A percentile compares a stretch with the other conserved stretches of the same genome.
phyloP scores from a whole-genome alignment of 495 filamentous ascomycete genomes.

The Immersiella caudata region DNA sequence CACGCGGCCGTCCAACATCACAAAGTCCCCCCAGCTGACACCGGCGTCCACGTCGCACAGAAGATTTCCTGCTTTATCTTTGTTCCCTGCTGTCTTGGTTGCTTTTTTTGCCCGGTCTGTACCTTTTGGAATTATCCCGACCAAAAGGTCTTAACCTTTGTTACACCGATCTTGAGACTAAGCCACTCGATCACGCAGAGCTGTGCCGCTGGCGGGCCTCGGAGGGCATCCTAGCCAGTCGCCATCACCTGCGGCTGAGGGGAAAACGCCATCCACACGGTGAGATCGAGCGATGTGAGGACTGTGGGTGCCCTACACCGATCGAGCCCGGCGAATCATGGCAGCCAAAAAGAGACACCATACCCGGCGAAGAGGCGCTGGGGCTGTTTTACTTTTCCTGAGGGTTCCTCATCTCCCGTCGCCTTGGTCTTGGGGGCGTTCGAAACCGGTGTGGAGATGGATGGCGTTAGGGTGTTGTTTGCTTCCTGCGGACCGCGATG shows the following conservation, averaged over 20 bases:
- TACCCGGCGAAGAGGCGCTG: background rate
- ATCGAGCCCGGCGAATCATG: conserved; percentile 9
- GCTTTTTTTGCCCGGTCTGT: background rate
- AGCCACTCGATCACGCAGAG: background rate
- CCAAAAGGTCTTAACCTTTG: background rate
- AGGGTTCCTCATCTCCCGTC: background rate
- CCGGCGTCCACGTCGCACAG: background rate
- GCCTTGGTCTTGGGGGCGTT: background rate
- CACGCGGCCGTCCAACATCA: background rate
- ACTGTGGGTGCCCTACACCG: background rate
- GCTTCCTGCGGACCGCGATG: background rate
- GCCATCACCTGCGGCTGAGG: conserved; percentile 14
- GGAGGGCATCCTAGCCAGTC: background rate
- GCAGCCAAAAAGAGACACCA: conserved; percentile 16
- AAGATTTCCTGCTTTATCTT: background rate
- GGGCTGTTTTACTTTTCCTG: background rate
- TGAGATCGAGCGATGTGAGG: conserved; percentile 8
- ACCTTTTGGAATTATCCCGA: background rate
- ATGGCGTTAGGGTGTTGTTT: background rate
- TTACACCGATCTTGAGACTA: background rate
- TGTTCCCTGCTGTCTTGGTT: background rate
- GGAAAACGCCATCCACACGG: background rate
- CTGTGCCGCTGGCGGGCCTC: background rate
- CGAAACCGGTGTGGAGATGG: background rate
- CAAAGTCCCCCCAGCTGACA: background rate